Evolutionary conservation across 1,139 yeast genomes (phyloP), one percentile per base, ranked within the genome.

Genomic region (Kodamaea fungicola): DNA sequence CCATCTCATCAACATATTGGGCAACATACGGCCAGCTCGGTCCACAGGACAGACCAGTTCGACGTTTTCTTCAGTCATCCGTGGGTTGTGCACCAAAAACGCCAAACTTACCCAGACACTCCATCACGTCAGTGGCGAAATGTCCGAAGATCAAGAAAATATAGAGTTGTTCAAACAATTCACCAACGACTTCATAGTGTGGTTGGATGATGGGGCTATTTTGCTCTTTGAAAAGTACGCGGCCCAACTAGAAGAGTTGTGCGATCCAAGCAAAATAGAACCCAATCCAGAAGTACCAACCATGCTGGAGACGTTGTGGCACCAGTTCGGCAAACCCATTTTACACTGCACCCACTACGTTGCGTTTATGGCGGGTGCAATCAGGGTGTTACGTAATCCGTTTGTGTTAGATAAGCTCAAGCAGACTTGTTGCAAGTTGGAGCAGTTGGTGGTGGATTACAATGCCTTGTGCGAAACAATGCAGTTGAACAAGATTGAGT

Each of bases 31-130:
- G 38, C 71, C 74, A 12, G 44, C 61, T 19, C 56, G 56, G 38
- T 47, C 59, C 13, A 41, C 61, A 8, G 52, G 55, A 12, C 40
- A 59, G 19, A 53, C 50, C 27, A 16, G 28, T 13, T 48, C 60
- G 19, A 56, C 67, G 3, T 39, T 65, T 9, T 54, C 67, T 5
- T 52, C 74, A 3, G 49, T 68, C 22, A 57, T 64, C 9, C 53
- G 76, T 38, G 76, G 76, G 0, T 51, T 70, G 31, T 63, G 64
- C 50, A 70, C 76, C 31, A 65, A 63, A 43, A 69, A 68, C 49
- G 52, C 59, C 35, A 59, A 57, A 33, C 51, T 71, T 22, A 47
- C 65, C 13, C 42, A 54, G 9, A 31, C 59, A 3, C 47, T 68
- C 21, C 33, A 46, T 8, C 44, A 42, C 3, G 56, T 52, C 12